phyloP scores from a whole-genome alignment of 306 rosid species.

The Canavalia gladiata region DNA sequence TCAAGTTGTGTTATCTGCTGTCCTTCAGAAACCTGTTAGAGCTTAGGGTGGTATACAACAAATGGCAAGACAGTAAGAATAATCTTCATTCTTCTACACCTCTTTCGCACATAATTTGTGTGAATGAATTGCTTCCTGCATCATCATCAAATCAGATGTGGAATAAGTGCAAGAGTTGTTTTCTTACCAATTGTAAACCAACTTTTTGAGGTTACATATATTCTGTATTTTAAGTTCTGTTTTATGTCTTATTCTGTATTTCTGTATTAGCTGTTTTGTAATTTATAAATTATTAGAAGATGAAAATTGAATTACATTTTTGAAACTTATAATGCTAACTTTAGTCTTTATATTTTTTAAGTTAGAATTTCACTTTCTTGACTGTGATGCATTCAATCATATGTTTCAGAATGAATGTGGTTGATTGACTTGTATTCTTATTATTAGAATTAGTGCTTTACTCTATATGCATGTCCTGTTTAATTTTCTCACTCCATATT shows the following conservation, averaged over 20 bases:
- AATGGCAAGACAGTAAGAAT: conserved; percentile 51
- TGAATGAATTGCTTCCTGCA: conserved; percentile 53
- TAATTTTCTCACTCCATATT: not conserved
- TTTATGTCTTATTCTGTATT: conserved; percentile 46
- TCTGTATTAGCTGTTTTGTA: conserved; percentile 47
- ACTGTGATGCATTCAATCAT: conserved; percentile 1
- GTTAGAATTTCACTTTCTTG: conserved; percentile 25
- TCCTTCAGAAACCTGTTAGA: conserved; percentile 89
- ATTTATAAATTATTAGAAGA: conserved; percentile 48
- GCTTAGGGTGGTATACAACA: conserved; percentile 44
- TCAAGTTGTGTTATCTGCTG: conserved; percentile 79
- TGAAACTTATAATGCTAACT: conserved; percentile 29
- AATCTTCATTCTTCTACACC: conserved; percentile 47
- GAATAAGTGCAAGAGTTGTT: conserved; percentile 60
- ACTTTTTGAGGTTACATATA: conserved; percentile 52
- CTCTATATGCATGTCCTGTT: not conserved
- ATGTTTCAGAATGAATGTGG: conserved; percentile 1
- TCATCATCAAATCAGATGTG: conserved; percentile 52
- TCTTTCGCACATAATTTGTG: conserved; percentile 47
- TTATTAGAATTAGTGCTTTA: not conserved
- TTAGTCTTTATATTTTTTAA: conserved; percentile 5
- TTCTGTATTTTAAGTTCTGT: conserved; percentile 45
- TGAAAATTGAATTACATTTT: conserved; percentile 43
- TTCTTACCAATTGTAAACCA: conserved; percentile 55
- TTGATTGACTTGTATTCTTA: not conserved